A percentile compares a stretch with the other conserved stretches of the same genome.
These are phyloP conservation scores for Daedaleopsis sinensis DNA, from an alignment of 768 basidiomycete genomes.

Conservation along the genomic window DNA sequence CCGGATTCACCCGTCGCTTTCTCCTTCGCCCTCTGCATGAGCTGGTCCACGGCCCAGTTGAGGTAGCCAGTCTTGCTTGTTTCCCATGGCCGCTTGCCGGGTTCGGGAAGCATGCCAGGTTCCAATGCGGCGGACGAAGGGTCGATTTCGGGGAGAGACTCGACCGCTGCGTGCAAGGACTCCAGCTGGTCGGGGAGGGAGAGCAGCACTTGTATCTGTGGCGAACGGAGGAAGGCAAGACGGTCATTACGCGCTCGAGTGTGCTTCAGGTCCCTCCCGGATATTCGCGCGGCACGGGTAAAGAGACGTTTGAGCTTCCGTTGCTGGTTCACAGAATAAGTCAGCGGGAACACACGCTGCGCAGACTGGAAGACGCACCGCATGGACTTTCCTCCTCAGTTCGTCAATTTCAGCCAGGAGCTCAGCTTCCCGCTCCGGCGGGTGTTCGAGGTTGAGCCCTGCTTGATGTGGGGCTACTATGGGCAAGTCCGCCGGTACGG, in stretches of 20 bases:
- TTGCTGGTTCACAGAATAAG: constrained; percentile 46
- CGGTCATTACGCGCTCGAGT: constrained; percentile 46
- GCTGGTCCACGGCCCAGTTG: constrained; percentile 71
- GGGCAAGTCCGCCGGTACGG: constrained; percentile 67
- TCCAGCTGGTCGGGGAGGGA: constrained; percentile 44
- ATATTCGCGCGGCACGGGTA: constrained; percentile 51
- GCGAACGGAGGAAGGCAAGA: constrained; percentile 48
- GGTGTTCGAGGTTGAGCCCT: constrained; percentile 64
- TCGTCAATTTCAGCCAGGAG: constrained; percentile 70
- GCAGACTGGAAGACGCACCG: constrained; percentile 48
- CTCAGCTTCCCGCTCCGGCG: constrained; percentile 55
- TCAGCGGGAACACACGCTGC: neutral
- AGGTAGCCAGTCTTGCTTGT: constrained; percentile 72
- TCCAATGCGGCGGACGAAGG: constrained; percentile 17
- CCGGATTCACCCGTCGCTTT: constrained; percentile 19
- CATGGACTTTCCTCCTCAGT: constrained; percentile 65
- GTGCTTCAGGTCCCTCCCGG: constrained; percentile 48
- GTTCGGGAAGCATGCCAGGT: constrained; percentile 40
- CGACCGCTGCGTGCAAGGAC: constrained; percentile 49
- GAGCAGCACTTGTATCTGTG: constrained; percentile 43
- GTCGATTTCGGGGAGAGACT: constrained; percentile 46
- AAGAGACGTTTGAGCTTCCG: constrained; percentile 63
- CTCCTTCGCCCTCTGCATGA: constrained; percentile 41
- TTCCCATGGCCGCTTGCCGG: constrained; percentile 80
- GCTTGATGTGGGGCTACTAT: constrained; percentile 79